Percentiles rank a stretch among this genome's conserved stretches.
These are phyloP conservation scores for Teunomyces funiuensis DNA, from an alignment of 805 yeast species.

Conservation along the genomic window DNA sequence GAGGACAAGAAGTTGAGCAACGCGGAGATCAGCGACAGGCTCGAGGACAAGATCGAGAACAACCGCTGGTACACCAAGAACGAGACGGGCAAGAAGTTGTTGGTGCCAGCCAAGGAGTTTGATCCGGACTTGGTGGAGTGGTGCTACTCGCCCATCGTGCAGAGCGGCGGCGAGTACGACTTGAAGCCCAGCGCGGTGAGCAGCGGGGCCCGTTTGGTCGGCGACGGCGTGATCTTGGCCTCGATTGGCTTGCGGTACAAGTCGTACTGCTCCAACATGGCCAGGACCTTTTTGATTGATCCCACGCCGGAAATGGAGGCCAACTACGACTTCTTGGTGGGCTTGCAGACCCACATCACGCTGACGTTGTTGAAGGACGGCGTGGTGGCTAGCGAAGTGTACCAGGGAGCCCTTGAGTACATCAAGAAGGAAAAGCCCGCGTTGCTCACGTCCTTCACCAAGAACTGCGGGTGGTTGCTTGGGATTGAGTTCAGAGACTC, in stretches of 20 bases:
- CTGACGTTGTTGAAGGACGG: conserved; percentile 62
- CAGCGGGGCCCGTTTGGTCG: conserved; percentile 58
- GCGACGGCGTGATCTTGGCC: conserved; percentile 75
- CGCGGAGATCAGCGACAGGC: conserved; percentile 65
- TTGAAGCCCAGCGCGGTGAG: conserved; percentile 82
- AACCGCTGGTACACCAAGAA: conserved; percentile 65
- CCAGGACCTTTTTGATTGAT: conserved; percentile 85
- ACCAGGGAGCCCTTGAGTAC: conserved; percentile 58
- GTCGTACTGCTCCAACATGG: conserved; percentile 84
- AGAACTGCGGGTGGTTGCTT: conserved; percentile 82
- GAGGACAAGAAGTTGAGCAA: conserved; percentile 80
- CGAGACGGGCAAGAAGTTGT: conserved; percentile 55
- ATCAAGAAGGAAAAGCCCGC: conserved; percentile 62
- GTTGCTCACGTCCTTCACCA: conserved; percentile 61
- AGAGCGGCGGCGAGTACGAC: conserved; percentile 84
- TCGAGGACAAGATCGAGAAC: conserved; percentile 76
- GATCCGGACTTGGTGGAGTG: conserved; percentile 81
- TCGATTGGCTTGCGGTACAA: conserved; percentile 85
- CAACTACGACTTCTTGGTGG: conserved; percentile 74
- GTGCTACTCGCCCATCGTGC: conserved; percentile 90
- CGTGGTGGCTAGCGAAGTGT: conserved; percentile 62
- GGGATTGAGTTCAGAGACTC: conserved; percentile 91
- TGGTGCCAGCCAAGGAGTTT: conserved; percentile 53
- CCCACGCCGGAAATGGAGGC: conserved; percentile 78
- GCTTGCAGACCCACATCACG: conserved; percentile 67